Evolutionary conservation across 768 basidiomycete genomes (phyloP), one percentile per base, ranked within the genome.

Genomic region (Pilatotrama ljubarskyi): DNA sequence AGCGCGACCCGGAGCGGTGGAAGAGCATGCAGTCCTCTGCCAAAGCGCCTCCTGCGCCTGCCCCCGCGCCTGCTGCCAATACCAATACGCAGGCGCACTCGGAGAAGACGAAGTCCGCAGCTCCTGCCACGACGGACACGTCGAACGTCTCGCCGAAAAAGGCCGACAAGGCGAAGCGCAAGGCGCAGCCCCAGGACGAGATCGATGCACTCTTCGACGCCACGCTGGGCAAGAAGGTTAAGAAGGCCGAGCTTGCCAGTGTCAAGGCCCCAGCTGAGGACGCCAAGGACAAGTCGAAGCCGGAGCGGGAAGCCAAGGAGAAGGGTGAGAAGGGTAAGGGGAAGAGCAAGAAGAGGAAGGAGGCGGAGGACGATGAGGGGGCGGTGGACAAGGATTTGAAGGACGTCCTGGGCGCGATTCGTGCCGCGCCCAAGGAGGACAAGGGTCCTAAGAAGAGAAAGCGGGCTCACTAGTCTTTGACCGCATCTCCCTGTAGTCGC

Each of bases 1-100:
- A 86, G 64, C 84, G 92, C 44, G 80, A 85, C 51, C 89, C 92
- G 3, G 86, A 91, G 3, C 89, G 93, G 52, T 99, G 96, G 96
- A 84, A 85, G 64, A 82, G 80, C 46, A 69, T 85, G 64, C 90
- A 95, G 69, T 51, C 64, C 29, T 44, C 40, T 9, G 36, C 46
- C 14, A 63, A 58, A 37, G 10, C 32, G 7, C 22, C 54, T 10
- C 54, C 51, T 25, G 78, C 80, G 49, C 70, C 74, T 41, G 41
- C 66, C 1, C 29, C 59, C 14, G 5, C 66, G 2, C 29, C 59
- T 9, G 3, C 51, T 10, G 22, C 49, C 18, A 49, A 53, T 5
- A 5, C 50, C 14, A 51, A 29, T 4, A 13, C 9, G 3, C 24
- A 17, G 54, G 20, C n/a, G 43, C 36, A 17, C 35, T 32, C 37